Conservation (phyloP, 805 yeast species). For the Clavispora vitiphila region DNA sequence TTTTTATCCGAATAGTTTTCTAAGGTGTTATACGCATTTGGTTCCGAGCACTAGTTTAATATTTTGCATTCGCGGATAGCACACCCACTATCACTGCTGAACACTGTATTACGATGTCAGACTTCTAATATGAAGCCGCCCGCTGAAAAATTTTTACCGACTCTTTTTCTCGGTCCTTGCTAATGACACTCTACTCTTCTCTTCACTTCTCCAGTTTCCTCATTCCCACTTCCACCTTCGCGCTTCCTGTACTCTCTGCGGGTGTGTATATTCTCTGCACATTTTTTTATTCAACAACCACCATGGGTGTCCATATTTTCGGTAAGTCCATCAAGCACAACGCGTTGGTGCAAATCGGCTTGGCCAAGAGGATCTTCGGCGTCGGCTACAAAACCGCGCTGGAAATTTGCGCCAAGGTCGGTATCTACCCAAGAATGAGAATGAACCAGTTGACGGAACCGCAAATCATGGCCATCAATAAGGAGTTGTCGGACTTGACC, state of each 20-base stretch:
- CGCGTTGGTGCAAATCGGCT: constrained; percentile 48
- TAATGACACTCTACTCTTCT: too few species aligned
- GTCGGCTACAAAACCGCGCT: constrained; percentile 73
- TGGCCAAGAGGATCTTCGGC: constrained; percentile 81
- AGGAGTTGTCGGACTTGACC: constrained; percentile 76
- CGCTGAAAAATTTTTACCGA: too few species aligned
- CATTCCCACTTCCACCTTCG: too few species aligned
- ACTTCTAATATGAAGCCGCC: too few species aligned
- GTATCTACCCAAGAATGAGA: constrained; percentile 89
- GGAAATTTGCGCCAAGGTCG: constrained; percentile 77
- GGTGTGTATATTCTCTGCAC: neutral
- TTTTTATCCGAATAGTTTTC: too few species aligned
- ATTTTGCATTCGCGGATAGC: too few species aligned
- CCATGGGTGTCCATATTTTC: constrained; percentile 41
- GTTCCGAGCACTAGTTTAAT: too few species aligned
- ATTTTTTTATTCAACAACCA: constrained; percentile 1
- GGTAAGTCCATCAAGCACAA: constrained; percentile 42
- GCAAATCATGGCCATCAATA: constrained; percentile 78
- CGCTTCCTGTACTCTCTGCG: neutral
- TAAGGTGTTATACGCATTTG: too few species aligned
- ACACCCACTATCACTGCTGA: too few species aligned
- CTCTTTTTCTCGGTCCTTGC: too few species aligned
- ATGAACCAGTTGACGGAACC: constrained; percentile 90
- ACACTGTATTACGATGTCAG: too few species aligned
- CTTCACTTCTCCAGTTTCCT: too few species aligned